These are phyloP conservation scores for Peniophora sp. DNA, from an alignment of 1,284 basidiomycete genomes.

Conservation along the genomic window DNA sequence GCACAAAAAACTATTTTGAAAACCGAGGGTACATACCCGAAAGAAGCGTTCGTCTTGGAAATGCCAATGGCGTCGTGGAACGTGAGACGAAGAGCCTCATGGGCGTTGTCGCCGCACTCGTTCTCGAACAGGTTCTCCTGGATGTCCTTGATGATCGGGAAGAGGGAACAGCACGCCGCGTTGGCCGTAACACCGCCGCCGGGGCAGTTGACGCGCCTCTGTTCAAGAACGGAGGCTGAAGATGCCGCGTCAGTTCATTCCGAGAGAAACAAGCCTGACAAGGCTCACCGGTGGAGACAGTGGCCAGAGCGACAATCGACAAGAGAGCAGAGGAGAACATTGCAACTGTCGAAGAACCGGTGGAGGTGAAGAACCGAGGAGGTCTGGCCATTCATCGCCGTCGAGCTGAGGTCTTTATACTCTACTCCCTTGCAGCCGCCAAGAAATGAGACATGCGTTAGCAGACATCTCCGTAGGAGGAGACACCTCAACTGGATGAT, in stretches of 20 bases:
- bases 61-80: conserved; percentile 1
- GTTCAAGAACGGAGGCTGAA: background rate
- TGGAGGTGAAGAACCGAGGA: no score
- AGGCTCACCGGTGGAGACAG: background rate
- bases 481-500: no score
- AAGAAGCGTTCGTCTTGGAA: background rate
- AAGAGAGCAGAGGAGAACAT: background rate
- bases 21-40: background rate
- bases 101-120: background rate
- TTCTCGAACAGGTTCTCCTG: conserved; percentile 3
- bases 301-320: background rate
- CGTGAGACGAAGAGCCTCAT: background rate
- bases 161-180: background rate
- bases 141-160: background rate
- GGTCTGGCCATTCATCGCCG: no score
- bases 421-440: no score
- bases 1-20: no score
- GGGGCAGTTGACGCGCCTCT: background rate
- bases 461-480: no score
- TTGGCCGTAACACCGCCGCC: background rate
- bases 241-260: background rate
- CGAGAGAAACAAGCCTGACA: background rate
- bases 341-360: background rate
- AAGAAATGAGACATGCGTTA: no score
- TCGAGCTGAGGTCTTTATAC: no score